A percentile compares a stretch with the other conserved stretches of the same genome.
phyloP scores from a whole-genome alignment of 2,329 filamentous ascomycete genomes.

The Leptoxyphium fumago region DNA sequence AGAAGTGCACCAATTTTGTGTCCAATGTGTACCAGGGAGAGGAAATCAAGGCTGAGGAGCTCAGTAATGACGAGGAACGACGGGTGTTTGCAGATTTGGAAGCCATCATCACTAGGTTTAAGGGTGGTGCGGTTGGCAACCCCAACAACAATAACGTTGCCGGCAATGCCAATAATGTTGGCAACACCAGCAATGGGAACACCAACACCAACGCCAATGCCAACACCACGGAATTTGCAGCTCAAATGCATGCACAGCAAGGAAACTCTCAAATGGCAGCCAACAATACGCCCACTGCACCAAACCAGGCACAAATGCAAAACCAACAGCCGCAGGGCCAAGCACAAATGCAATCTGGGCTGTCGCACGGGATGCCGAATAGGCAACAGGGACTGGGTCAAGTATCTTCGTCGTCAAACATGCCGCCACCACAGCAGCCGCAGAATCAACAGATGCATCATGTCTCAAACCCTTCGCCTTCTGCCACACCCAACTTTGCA shows the following conservation, averaged over 20 bases:
- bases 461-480: no score
- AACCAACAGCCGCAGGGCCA: no score
- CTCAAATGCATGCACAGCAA: not conserved
- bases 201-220: not conserved
- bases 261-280: not conserved
- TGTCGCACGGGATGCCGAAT: not conserved
- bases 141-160: not conserved
- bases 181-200: not conserved
- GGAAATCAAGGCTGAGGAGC: slow-evolving; percentile 1
- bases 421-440: no score
- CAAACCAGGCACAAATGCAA: no score
- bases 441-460: no score
- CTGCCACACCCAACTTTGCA: no score
- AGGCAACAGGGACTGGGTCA: not conserved
- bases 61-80: slow-evolving; percentile 3
- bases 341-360: no score
- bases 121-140: not conserved
- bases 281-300: no score
- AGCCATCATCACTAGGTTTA: slow-evolving; percentile 1
- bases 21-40: slow-evolving; percentile 5
- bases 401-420: not conserved
- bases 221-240: not conserved
- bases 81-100: slow-evolving; percentile 5
- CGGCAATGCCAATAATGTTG: not conserved
- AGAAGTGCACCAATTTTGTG: slow-evolving; percentile 5